Evolutionary conservation across 2,329 filamentous ascomycete species (phyloP), one percentile per base, ranked within the genome.

Genomic region (Aspergillus calidoustus): DNA sequence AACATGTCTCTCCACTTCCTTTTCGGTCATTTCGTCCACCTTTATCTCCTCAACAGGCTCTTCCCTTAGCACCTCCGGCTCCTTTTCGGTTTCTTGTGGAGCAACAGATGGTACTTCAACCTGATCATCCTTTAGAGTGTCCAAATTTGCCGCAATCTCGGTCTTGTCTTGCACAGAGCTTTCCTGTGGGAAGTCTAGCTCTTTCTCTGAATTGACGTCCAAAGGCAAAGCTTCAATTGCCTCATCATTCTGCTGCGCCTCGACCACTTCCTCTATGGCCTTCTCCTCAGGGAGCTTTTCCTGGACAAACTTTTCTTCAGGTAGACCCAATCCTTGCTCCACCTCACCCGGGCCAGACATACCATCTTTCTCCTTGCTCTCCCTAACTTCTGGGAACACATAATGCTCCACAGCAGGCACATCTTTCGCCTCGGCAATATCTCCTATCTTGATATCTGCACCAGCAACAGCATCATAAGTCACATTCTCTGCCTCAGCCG

Each of bases 401-500:
- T 41, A 8, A 13, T 13, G 23, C 25, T 43, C 51, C 11, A 38
- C 34, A 17, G 46, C n/a, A 41, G 47, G 55, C 17, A 17, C 4
- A 38, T 6, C 19, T 25, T 34, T n/a, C 7, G n/a, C 23, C 17
- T 60, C 30, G 3, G 3, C n/a, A 22, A 48, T 15, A 17, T 62
- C 58, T 5, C 46, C 8, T 28, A 6, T 30, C 17, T 53, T 44
- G n/a, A 53, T 19, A 2, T 55, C 48, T n/a, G 25, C 30, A 30
- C 59, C 48, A 31, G 54, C 34, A n/a, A 54, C 23, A 23, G 46
- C 25, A 7, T 68, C 47, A 2, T 63, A 47, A 9, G 6, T 28
- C 48, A 15, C 52, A 34, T 9, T 34, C 54, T 63, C 61, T 30
- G 13, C 41, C 54, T 63, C 61, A 30, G 43, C 48, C 28, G 34